Base-by-base conservation (phyloP, 768 basidiomycete genomes). In the Mycena amicta region DNA sequence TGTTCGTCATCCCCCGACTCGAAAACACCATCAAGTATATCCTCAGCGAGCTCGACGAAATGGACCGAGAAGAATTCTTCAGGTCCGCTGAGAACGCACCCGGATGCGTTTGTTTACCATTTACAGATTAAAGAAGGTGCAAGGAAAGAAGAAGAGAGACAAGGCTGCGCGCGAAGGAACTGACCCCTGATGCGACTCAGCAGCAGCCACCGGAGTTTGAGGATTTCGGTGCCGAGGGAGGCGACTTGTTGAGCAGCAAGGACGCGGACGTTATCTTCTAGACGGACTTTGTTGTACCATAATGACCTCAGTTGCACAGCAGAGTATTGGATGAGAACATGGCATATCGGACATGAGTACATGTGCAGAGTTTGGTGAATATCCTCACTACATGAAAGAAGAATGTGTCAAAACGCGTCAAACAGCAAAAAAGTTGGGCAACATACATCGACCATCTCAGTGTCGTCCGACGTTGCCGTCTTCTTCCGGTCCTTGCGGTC, bases 21-120 rank as follows among this genome's bases (percentile, higher is more conserved):
- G 96, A 98, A 46, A 98, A 98, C 73, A 98, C 97, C 15, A 93
- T 99, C 80, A 93, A 92, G 68, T 99, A 98, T 72, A 98, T 99
- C 71, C 82, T 94, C 68, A 96, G 94, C 57, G 97, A 99, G 71
- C 77, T 99, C 60, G 97, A 98, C 67, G 97, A 99, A 74, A 98
- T 97, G 95, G 97, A 99, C 74, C 84, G 94, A 62, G 92, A 94
- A 70, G 92, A 94, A 68, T 94, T 94, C 76, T 94, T 95, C 78
- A 82, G 94, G 93, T 88, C 39, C 43, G 80, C 22, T 45, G 22
- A 66, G 27, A 11, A 16, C 23, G 41, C 20, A 13, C 39, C 55
- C 37, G 4, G 27, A 57, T 15, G 23, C 28, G 28, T 37, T 40
- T 4, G 28, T 43, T 45, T 43, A 52, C 51, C 23, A 29, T 28